phyloP scores from a whole-genome alignment of 2,329 filamentous ascomycete species.

The Stachybotrys chlorohalonatus region DNA sequence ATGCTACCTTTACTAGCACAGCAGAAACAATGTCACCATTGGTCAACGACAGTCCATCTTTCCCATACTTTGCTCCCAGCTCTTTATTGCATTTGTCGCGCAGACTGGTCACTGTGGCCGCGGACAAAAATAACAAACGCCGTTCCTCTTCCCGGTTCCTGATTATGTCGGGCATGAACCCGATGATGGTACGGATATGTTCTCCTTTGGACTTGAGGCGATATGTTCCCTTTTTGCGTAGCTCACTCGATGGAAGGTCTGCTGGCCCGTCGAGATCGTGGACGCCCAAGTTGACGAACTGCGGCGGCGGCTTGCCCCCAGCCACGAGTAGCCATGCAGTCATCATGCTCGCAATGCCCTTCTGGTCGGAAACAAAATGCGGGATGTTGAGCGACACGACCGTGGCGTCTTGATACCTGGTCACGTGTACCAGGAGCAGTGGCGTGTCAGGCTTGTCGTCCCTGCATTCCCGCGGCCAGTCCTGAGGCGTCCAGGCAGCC shows the following conservation, averaged over 20 bases:
- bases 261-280: conserved; percentile 4
- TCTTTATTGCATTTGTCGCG: conserved; percentile 4
- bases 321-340: conserved; percentile 9
- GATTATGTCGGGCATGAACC: conserved; percentile 4
- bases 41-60: background rate
- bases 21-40: conserved; percentile 4
- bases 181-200: conserved; percentile 1
- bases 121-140: conserved; percentile 1
- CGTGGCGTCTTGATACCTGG: conserved; percentile 7
- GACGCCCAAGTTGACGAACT: conserved; percentile 5
- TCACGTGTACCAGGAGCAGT: conserved; percentile 11
- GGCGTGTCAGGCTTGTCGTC: conserved; percentile 8
- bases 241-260: conserved; percentile 3
- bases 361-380: conserved; percentile 11
- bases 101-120: conserved; percentile 1
- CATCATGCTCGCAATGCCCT: conserved; percentile 10
- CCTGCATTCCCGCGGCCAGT: conserved; percentile 8
- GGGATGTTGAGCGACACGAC: conserved; percentile 9
- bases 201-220: background rate
- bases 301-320: conserved; percentile 4
- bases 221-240: conserved; percentile 4
- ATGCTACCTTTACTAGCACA: background rate
- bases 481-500: background rate
- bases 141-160: conserved; percentile 3
- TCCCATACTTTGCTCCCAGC: conserved; percentile 1